phyloP scores from a whole-genome alignment of 1,284 basidiomycete genomes.

The Rhizopogon parksii region DNA sequence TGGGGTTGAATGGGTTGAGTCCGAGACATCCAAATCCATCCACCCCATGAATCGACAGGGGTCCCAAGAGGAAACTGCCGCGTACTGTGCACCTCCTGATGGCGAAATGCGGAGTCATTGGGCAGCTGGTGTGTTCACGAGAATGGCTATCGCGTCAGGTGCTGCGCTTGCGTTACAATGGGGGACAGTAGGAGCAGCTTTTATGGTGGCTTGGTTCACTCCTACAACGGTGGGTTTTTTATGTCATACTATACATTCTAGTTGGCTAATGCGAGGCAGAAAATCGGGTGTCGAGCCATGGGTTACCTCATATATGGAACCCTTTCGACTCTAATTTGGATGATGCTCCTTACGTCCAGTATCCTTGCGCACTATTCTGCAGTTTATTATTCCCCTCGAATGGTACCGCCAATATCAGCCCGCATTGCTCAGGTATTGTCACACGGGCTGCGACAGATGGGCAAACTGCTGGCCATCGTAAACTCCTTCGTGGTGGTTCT shows the following conservation, averaged over 20 bases:
- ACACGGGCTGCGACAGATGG: not conserved
- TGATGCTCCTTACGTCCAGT: constrained; percentile 31
- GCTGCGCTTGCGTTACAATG: constrained; percentile 18
- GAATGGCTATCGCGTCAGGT: constrained; percentile 16
- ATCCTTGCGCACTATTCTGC: constrained; percentile 28
- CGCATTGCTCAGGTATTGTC: not conserved
- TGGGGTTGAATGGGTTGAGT: constrained; percentile 8
- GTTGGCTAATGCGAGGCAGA: constrained; percentile 6
- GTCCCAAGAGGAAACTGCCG: constrained; percentile 6
- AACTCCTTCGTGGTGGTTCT: not conserved
- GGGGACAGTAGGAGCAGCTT: constrained; percentile 18
- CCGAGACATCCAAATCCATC: not conserved
- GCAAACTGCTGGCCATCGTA: not conserved
- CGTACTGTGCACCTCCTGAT: not conserved
- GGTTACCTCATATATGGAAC: constrained; percentile 32
- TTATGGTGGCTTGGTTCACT: constrained; percentile 14
- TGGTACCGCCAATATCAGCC: not conserved
- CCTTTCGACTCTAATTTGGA: constrained; percentile 32
- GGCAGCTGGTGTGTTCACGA: constrained; percentile 15
- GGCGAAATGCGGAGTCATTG: constrained; percentile 11
- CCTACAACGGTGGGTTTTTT: constrained; percentile 11
- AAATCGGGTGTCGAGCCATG: constrained; percentile 35
- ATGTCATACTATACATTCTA: too few species aligned
- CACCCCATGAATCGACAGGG: constrained; percentile 11
- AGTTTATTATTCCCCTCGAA: not conserved